Evolutionary conservation across 2,329 filamentous ascomycete genomes (phyloP).

Genomic region (Colletotrichum magnum): DNA sequence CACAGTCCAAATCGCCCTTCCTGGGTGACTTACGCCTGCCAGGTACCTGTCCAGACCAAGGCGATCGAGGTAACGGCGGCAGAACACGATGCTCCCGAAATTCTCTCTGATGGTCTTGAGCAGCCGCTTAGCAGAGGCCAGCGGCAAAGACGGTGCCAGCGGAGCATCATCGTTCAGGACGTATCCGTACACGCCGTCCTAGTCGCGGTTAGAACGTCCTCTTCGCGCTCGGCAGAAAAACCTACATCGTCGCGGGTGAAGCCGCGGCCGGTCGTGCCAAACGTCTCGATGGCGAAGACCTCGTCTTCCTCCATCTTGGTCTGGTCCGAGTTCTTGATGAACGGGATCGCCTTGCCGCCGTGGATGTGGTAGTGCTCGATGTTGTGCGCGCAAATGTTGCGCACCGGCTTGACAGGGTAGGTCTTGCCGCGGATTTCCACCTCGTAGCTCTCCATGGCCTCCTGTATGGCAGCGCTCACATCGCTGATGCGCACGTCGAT

Average conservation of each 20-base stretch:
- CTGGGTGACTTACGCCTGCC: slow-evolving; percentile 62
- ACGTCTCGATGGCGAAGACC: slow-evolving; percentile 95
- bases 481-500: slow-evolving; percentile 93
- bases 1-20: not conserved
- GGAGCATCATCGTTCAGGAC: slow-evolving; percentile 57
- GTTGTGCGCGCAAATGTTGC: slow-evolving; percentile 90
- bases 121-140: slow-evolving; percentile 69
- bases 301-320: slow-evolving; percentile 99
- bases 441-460: slow-evolving; percentile 94
- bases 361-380: slow-evolving; percentile 93
- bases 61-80: slow-evolving; percentile 73
- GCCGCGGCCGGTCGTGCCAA: slow-evolving; percentile 92
- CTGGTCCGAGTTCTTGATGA: slow-evolving; percentile 88
- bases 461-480: slow-evolving; percentile 87
- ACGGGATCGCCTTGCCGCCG: slow-evolving; percentile 92
- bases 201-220: not conserved
- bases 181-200: slow-evolving; percentile 68
- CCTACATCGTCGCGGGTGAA: slow-evolving; percentile 86
- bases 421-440: slow-evolving; percentile 85
- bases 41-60: slow-evolving; percentile 72
- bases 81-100: slow-evolving; percentile 74
- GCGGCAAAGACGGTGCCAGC: slow-evolving; percentile 52
- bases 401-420: slow-evolving; percentile 86
- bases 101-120: slow-evolving; percentile 73
- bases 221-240: not conserved